Base-by-base conservation (phyloP, 352 stramenopile species). In the Globisporangium megalacanthum region DNA sequence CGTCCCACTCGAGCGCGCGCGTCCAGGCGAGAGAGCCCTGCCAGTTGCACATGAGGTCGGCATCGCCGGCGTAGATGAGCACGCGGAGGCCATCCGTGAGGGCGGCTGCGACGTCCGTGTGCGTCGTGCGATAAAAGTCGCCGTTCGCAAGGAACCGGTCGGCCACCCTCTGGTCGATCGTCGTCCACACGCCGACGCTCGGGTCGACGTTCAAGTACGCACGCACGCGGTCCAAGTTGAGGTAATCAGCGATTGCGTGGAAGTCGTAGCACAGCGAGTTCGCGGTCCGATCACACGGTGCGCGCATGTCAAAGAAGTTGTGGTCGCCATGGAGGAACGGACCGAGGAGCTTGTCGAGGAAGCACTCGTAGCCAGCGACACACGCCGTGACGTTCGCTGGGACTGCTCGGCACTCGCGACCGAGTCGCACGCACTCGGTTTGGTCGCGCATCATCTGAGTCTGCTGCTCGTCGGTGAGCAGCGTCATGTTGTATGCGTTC, bases 21-120 rank as follows among this genome's bases (percentile, higher is more conserved):
- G 87, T 97, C 92, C 90, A 98, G 11, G 90, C 90, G 52, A 90
- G 57, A 64, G 97, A 97, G 41, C 92, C 94, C 47, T 97, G 58
- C 72, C 93, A 98, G 63, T 98, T 98, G 72, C 87, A 97, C 62
- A 97, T 96, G 60, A 97, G 96, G 63, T 98, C 94, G 15, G 85
- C 70, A 68, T 98, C 93, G 55, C 94, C 94, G 17, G 89, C 87
- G 70, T 98, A 98, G 51, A 98, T 92, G 25, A 98, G 71, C 15
- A 47, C 41, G 41, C 41, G 41, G 15, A 47, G 41, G 4, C 41
- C 41, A n/a, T 47, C 41, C 5, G 19, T 20, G 41, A 47, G 41
- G 1, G 17, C 17, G 14, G 22, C 41, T 5, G 41, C 41, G 14
- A 47, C 41, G 8, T 14, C 25, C 7, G 49, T 54, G 49, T 54